phyloP scores from a whole-genome alignment of 169 alveolate genomes.

The Plasmodium knowlesi region DNA sequence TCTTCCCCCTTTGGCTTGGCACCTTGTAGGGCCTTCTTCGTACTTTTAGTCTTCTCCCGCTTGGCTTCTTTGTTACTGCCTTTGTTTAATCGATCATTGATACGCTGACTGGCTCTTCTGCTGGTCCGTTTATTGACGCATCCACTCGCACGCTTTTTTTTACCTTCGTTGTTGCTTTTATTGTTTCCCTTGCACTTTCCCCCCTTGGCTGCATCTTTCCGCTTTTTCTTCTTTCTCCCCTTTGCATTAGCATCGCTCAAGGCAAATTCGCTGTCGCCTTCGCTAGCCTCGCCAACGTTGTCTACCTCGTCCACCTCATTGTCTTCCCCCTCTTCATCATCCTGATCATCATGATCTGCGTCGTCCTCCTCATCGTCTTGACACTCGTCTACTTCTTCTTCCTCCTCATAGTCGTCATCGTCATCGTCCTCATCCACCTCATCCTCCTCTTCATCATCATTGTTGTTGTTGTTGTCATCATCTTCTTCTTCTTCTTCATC shows the following conservation, averaged over 20 bases:
- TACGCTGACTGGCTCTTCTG: neutral
- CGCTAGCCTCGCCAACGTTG: neutral
- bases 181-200: neutral
- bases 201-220: neutral
- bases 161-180: neutral
- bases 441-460: constrained; percentile 18
- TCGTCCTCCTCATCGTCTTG: neutral
- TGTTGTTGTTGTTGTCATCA: no score
- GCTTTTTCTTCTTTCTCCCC: constrained; percentile 11
- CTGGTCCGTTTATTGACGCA: neutral
- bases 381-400: neutral
- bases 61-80: neutral
- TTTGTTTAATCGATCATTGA: neutral
- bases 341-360: neutral
- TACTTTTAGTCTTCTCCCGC: neutral
- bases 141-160: neutral
- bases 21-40: neutral
- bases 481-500: constrained; percentile 20
- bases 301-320: neutral
- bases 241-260: neutral
- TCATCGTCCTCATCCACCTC: neutral
- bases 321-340: neutral
- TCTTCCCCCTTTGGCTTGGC: neutral
- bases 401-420: neutral
- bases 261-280: neutral